Evolutionary conservation across 2,329 filamentous ascomycete genomes (phyloP).

Genomic region (Rutstroemia sp.): DNA sequence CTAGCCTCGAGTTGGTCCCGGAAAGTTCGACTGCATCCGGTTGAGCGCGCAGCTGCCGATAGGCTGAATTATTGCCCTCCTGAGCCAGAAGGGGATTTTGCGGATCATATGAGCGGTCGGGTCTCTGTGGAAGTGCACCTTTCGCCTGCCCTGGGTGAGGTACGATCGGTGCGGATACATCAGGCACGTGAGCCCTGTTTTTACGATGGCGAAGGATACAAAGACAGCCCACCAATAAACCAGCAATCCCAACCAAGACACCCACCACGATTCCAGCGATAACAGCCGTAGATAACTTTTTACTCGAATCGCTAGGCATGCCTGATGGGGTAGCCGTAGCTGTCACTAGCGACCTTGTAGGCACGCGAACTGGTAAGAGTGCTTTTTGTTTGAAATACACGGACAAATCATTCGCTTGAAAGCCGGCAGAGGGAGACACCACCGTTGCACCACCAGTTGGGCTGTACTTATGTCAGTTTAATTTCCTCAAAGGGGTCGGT

Average conservation of each 20-base stretch:
- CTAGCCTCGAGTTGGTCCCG: not conserved
- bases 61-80: not conserved
- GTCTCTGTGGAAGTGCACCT: constrained; percentile 5
- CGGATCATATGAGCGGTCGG: constrained; percentile 12
- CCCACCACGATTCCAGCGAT: constrained; percentile 40
- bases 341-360: constrained; percentile 36
- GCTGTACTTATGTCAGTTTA: constrained; percentile 16
- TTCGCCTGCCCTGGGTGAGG: not conserved
- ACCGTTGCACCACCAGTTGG: constrained; percentile 46
- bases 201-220: constrained; percentile 28
- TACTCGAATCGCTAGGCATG: not conserved
- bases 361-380: constrained; percentile 37
- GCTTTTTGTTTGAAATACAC: constrained; percentile 47
- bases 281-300: constrained; percentile 31
- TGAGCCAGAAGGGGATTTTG: constrained; percentile 7
- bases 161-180: constrained; percentile 1
- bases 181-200: not conserved
- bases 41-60: constrained; percentile 2
- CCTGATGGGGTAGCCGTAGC: constrained; percentile 23
- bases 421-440: constrained; percentile 41
- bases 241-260: constrained; percentile 4
- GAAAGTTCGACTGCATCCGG: not conserved
- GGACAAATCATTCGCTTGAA: constrained; percentile 42
- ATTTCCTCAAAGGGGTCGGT: not conserved
- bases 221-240: constrained; percentile 18